phyloP scores from a whole-genome alignment of 1,284 basidiomycete genomes.

The Ustilago hordei region DNA sequence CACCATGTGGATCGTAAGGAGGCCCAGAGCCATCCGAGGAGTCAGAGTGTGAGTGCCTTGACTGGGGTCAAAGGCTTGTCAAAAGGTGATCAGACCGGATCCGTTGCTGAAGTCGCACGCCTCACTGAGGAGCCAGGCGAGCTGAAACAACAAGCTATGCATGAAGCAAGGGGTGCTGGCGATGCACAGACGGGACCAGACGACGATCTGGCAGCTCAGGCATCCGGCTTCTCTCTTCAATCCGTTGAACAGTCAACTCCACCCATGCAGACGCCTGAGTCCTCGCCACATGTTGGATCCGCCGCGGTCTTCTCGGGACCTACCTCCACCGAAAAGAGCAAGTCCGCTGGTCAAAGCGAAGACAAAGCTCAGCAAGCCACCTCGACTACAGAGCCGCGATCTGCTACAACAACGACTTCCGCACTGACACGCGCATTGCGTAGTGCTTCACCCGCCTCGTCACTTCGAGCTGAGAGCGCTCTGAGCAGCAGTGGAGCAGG shows the following conservation, averaged over 20 bases:
- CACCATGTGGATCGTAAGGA: slow-evolving; percentile 11
- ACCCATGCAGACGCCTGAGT: slow-evolving; percentile 47
- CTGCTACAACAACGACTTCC: slow-evolving; percentile 30
- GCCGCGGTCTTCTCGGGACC: slow-evolving; percentile 7
- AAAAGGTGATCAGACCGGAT: not conserved
- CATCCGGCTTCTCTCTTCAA: slow-evolving; percentile 33
- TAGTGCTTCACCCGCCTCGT: slow-evolving; percentile 35
- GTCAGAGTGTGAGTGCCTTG: slow-evolving; percentile 27
- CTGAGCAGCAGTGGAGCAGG: slow-evolving; percentile 11
- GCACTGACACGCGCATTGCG: slow-evolving; percentile 49
- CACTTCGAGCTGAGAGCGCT: slow-evolving; percentile 18
- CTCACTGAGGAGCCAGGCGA: not conserved
- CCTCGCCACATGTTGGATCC: slow-evolving; percentile 24
- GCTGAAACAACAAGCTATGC: not conserved
- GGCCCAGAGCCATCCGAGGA: slow-evolving; percentile 19
- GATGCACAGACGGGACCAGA: not conserved
- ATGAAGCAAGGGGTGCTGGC: not conserved
- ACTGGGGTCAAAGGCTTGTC: slow-evolving; percentile 6
- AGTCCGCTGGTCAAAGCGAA: not conserved
- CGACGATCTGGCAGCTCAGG: slow-evolving; percentile 22
- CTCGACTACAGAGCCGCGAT: not conserved
- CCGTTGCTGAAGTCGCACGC: not conserved
- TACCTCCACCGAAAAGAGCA: slow-evolving; percentile 11
- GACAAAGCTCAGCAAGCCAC: slow-evolving; percentile 3
- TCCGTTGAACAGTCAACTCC: slow-evolving; percentile 38